These are phyloP conservation scores for Clavaria fumosa DNA, from an alignment of 768 basidiomycete species.

Conservation along the genomic window DNA sequence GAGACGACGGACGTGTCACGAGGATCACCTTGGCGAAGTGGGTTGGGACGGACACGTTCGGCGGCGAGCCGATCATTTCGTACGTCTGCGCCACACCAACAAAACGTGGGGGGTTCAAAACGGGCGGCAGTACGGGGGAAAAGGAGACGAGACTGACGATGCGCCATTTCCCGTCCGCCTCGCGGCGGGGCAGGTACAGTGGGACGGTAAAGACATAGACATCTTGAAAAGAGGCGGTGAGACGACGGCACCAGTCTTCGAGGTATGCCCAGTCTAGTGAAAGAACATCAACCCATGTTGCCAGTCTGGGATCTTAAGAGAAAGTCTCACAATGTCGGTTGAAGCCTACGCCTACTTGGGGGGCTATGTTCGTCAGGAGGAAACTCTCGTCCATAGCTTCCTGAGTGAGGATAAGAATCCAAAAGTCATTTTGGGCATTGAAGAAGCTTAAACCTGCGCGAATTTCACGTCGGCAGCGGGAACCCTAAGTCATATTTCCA, in stretches of 20 bases:
- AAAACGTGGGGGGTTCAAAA: conserved; percentile 1
- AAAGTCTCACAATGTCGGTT: conserved; percentile 83
- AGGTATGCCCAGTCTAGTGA: conserved; percentile 86
- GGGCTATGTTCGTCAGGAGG: conserved; percentile 87
- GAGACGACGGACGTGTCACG: conserved; percentile 57
- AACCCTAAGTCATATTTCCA: conserved; percentile 37
- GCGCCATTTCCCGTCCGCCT: conserved; percentile 86
- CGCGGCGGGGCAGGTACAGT: conserved; percentile 79
- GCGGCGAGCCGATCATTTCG: conserved; percentile 89
- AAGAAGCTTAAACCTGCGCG: conserved; percentile 42
- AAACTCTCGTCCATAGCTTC: conserved; percentile 97
- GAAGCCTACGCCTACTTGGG: conserved; percentile 95
- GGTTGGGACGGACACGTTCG: conserved; percentile 85
- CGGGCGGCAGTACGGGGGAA: not conserved
- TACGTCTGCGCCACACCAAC: conserved; percentile 45
- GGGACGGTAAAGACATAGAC: conserved; percentile 98
- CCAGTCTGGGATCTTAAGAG: not conserved
- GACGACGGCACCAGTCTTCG: conserved; percentile 86
- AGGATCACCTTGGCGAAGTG: conserved; percentile 97
- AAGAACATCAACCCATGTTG: conserved; percentile 1
- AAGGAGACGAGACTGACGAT: conserved; percentile 44
- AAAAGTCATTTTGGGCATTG: not conserved
- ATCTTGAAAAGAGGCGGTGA: conserved; percentile 79
- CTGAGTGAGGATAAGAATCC: conserved; percentile 18
- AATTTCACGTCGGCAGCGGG: conserved; percentile 92